Evolutionary conservation across 2,329 filamentous ascomycete genomes (phyloP).

Genomic region (Botryotinia globosa): DNA sequence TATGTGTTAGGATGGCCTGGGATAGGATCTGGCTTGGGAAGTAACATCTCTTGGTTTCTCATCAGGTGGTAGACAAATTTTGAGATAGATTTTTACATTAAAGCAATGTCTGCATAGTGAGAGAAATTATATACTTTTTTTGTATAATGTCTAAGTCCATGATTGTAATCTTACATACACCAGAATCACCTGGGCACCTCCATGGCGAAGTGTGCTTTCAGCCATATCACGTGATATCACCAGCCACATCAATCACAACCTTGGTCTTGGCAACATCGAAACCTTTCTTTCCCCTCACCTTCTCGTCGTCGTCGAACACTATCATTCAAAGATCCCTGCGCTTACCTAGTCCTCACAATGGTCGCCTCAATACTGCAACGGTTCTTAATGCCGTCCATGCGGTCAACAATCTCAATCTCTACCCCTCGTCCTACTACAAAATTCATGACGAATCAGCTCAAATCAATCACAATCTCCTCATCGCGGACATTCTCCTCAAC

Average conservation of each 20-base stretch:
- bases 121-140: background rate
- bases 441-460: constrained; percentile 27
- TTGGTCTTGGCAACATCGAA: constrained; percentile 6
- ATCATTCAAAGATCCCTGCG: background rate
- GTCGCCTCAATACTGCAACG: constrained; percentile 2
- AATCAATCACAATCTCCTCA: constrained; percentile 36
- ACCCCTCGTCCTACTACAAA: background rate
- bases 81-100: constrained; percentile 13
- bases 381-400: constrained; percentile 2
- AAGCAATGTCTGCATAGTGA: constrained; percentile 14
- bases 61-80: constrained; percentile 1
- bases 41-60: constrained; percentile 15
- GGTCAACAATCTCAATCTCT: background rate
- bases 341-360: background rate
- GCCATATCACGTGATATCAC: background rate
- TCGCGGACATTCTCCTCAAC: constrained; percentile 30
- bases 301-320: background rate
- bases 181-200: background rate
- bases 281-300: constrained; percentile 12
- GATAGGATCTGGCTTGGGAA: constrained; percentile 18
- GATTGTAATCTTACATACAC: no score
- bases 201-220: background rate
- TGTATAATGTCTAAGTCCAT: background rate
- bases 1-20: constrained; percentile 13
- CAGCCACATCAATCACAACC: background rate